Evolutionary conservation across 73 alveolate species (phyloP), one percentile per base, ranked within the genome.

Genomic region (Paramecium primaurelia): DNA sequence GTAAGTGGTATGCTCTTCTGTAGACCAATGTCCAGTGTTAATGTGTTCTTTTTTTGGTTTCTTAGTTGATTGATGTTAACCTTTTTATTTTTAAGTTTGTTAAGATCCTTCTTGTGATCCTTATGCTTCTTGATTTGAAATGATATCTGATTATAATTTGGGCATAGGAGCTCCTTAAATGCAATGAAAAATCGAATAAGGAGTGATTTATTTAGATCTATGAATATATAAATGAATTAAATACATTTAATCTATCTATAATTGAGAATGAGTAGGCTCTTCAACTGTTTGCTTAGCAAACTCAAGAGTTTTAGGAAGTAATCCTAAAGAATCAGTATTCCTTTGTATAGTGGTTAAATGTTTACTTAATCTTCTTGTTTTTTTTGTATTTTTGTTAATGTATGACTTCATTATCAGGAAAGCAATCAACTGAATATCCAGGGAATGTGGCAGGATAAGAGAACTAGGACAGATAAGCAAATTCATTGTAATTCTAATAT

Each of bases 1-100:
- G 75, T 80, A 80, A 45, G 91, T 80, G 6, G 47, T 20, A 80
- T 80, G 91, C 26, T 80, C 91, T 25, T 80, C 91, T 12, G 77
- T 47, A 4, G 77, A 45, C 91, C 91, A 80, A 80, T 80, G 91
- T 42, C 91, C 91, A 45, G 91, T 80, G 47, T 80, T 80, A 26
- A 80, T 80, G 58, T 80, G 91, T 20, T 80, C 91, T 80, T 80
- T 80, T 80, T 80, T 80, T 25, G 91, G 91, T 47, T 80, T 80
- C 75, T 80, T 80, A 14, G 91, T 80, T 47, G 38, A 37, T 73
- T 73, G 36, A 26, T 73, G 87, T 20, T 73, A 40, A 3, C 60
- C 87, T 73, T 73, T 73, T 38, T 73, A 73, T 73, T 73, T 73
- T 36, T 37, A 20, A 10, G 87, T 73, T 22, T 36, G 22, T 73